Percentiles rank a stretch among this genome's conserved stretches.
phyloP scores from a whole-genome alignment of 495 filamentous ascomycete genomes.

The Xylaria venustula region DNA sequence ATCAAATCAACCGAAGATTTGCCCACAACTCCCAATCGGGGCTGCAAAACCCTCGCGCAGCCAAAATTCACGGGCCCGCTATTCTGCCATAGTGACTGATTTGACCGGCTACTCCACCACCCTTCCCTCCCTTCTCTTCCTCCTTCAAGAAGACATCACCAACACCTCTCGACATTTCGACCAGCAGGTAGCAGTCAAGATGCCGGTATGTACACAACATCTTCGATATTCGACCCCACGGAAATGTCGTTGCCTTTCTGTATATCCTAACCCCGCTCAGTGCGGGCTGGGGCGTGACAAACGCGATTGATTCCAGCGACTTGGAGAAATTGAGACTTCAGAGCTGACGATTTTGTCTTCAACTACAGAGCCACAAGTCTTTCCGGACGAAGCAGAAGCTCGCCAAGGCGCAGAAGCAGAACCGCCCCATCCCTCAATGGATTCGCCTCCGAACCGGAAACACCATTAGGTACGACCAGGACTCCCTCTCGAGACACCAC shows the following conservation, averaged over 20 bases:
- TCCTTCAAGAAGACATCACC: constrained; percentile 33
- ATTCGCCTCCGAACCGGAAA: constrained; percentile 97
- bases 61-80: constrained; percentile 25
- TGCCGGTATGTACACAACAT: constrained; percentile 70
- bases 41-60: constrained; percentile 32
- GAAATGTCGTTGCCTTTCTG: no score
- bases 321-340: not conserved
- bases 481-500: constrained; percentile 3
- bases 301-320: not conserved
- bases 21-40: constrained; percentile 41
- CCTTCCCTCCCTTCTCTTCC: constrained; percentile 20
- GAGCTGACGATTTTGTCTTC: constrained; percentile 16
- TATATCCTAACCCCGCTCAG: not conserved
- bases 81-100: constrained; percentile 9
- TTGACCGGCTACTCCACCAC: constrained; percentile 28
- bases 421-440: constrained; percentile 99
- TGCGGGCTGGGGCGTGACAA: not conserved
- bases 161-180: constrained; percentile 40
- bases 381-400: constrained; percentile 99
- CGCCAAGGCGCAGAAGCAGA: constrained; percentile 99
- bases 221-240: not conserved
- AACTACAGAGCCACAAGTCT: constrained; percentile 87
- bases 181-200: constrained; percentile 63
- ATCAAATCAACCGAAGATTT: constrained; percentile 14
- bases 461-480: constrained; percentile 83